Conservation (phyloP, 2,329 filamentous ascomycete species). For the Trichoderma sp. region DNA sequence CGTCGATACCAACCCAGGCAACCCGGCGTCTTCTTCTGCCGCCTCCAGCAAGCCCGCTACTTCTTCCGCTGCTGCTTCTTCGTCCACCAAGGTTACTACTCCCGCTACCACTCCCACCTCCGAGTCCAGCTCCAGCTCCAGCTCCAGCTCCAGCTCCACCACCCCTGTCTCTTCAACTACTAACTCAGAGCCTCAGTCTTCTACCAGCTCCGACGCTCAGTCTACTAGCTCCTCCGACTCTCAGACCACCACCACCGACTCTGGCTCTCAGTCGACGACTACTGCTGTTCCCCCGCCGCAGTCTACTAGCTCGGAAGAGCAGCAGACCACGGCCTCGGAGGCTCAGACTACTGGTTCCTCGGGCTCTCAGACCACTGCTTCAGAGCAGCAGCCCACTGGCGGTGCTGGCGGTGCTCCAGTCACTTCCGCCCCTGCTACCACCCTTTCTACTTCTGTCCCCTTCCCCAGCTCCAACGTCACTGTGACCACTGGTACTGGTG, state of each 20-base stretch:
- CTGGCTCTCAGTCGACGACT: background rate
- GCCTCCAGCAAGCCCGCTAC: constrained; percentile 20
- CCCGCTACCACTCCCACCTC: constrained; percentile 27
- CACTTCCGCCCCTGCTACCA: constrained; percentile 27
- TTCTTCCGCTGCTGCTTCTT: constrained; percentile 25
- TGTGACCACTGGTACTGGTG: constrained; percentile 4
- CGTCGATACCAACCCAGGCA: constrained; percentile 21
- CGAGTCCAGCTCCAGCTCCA: constrained; percentile 31
- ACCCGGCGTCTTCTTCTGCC: constrained; percentile 14
- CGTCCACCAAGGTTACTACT: constrained; percentile 22
- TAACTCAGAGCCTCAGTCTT: background rate
- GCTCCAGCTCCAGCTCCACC: constrained; percentile 28
- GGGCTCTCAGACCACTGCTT: background rate
- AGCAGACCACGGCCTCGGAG: background rate
- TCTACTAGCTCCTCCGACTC: background rate
- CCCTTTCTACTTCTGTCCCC: constrained; percentile 26
- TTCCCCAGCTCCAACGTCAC: constrained; percentile 25
- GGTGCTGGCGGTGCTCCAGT: constrained; percentile 18
- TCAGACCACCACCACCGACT: background rate
- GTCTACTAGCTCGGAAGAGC: background rate
- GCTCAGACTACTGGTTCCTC: background rate
- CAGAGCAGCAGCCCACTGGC: background rate
- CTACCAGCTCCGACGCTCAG: background rate
- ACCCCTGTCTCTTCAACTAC: background rate
- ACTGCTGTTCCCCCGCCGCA: background rate